Evolutionary conservation across 176 grass and related monocot species (phyloP).

Genomic region (Oryza meyeriana): DNA sequence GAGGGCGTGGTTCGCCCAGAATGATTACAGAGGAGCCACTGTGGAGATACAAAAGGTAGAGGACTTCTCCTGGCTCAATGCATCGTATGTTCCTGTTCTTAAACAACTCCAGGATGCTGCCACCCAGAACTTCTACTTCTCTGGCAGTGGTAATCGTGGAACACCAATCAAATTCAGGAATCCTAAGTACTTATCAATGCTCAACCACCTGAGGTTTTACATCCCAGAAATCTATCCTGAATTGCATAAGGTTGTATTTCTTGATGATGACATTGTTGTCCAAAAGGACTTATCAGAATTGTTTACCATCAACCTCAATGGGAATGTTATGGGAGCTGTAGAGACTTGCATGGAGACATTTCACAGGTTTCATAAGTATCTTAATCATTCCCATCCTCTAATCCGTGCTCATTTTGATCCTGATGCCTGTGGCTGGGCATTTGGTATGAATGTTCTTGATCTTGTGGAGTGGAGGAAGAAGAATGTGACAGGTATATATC

Average conservation of each 20-base stretch:
- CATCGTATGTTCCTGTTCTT: constrained; percentile 89
- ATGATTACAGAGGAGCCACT: constrained; percentile 70
- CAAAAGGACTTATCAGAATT: constrained; percentile 80
- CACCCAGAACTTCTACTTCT: constrained; percentile 97
- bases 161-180: constrained; percentile 98
- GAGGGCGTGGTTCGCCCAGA: constrained; percentile 91
- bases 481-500: constrained; percentile 99
- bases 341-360: constrained; percentile 99
- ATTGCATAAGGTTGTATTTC: constrained; percentile 86
- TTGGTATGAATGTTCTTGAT: constrained; percentile 98
- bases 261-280: constrained; percentile 94
- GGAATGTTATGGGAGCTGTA: constrained; percentile 96
- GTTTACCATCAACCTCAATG: constrained; percentile 83
- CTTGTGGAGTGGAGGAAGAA: constrained; percentile 84
- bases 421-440: constrained; percentile 98
- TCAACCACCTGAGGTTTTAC: constrained; percentile 95
- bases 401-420: constrained; percentile 97
- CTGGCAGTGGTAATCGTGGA: constrained; percentile 58
- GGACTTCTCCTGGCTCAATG: constrained; percentile 93
- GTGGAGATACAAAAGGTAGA: constrained; percentile 92
- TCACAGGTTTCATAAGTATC: constrained; percentile 98
- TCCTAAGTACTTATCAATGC: constrained; percentile 96
- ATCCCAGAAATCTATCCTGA: constrained; percentile 97
- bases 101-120: constrained; percentile 91
- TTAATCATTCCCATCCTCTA: constrained; percentile 93